Evolutionary conservation across 2,329 filamentous ascomycete species (phyloP).

Genomic region (Cytospora chrysosperma): DNA sequence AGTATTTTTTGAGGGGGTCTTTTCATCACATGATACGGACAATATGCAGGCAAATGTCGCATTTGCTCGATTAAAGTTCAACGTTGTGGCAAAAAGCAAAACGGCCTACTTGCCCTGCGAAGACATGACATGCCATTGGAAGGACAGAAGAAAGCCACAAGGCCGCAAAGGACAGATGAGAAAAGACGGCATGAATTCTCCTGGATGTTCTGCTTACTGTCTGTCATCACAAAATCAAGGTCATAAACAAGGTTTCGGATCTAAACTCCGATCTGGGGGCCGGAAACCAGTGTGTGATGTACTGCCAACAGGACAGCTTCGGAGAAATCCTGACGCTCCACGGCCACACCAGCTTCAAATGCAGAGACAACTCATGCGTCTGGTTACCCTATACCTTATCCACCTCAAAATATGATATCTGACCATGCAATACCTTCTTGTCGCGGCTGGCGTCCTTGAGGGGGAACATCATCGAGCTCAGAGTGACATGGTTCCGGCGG

Average conservation of each 20-base stretch:
- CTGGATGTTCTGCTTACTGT: too few relatives aligned
- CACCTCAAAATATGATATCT: not conserved
- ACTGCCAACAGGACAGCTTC: not conserved
- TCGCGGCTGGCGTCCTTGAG: not conserved
- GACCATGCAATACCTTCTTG: not conserved
- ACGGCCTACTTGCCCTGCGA: not conserved
- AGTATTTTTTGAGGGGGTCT: not conserved
- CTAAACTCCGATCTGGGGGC: slow-evolving; percentile 2
- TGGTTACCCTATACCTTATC: not conserved
- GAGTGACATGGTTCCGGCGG: not conserved
- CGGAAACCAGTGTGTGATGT: not conserved
- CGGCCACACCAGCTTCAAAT: not conserved
- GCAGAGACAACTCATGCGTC: not conserved
- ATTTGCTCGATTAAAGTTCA: not conserved
- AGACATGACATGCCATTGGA: not conserved
- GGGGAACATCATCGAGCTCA: not conserved
- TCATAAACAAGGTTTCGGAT: slow-evolving; percentile 6
- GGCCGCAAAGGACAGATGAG: not conserved
- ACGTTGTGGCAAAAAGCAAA: not conserved
- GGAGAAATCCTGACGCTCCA: not conserved
- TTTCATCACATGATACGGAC: slow-evolving; percentile 20
- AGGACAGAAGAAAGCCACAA: not conserved
- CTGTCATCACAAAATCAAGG: not conserved
- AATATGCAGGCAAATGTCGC: slow-evolving; percentile 12
- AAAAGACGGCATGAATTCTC: not conserved